Conservation (phyloP, 2,329 filamentous ascomycete genomes). For the Fusarium nurragi region DNA sequence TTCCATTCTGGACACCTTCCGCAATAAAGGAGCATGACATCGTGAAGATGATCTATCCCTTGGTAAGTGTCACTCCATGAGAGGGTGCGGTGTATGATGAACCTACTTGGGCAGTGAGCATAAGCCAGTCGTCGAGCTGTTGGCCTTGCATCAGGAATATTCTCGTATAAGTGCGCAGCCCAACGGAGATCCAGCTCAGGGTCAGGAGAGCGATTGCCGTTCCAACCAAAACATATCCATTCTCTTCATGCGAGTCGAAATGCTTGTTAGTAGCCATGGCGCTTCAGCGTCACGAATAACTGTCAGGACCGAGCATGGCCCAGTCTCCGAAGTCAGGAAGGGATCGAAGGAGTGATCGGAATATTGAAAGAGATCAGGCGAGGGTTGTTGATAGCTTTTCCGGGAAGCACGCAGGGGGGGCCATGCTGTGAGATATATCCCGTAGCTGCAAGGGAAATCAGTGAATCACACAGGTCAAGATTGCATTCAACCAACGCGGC, state of each 20-base stretch:
- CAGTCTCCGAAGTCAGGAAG: constrained; percentile 11
- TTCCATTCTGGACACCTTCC: constrained; percentile 53
- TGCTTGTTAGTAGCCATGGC: constrained; percentile 47
- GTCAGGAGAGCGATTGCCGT: constrained; percentile 51
- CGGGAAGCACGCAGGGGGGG: constrained; percentile 6
- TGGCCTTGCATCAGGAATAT: constrained; percentile 56
- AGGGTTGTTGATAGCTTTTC: constrained; percentile 1
- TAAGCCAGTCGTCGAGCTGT: constrained; percentile 63
- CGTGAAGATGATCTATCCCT: constrained; percentile 56
- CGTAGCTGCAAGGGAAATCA: constrained; percentile 17
- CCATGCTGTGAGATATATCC: constrained; percentile 36
- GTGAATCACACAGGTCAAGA: constrained; percentile 12
- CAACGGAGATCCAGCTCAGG: constrained; percentile 55
- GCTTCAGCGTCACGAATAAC: constrained; percentile 34
- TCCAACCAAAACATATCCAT: constrained; percentile 51
- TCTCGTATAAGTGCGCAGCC: constrained; percentile 57
- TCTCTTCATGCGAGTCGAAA: constrained; percentile 52
- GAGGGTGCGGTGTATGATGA: too few species aligned
- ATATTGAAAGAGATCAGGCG: neutral
- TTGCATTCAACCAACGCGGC: constrained; percentile 10
- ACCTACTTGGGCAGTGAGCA: constrained; percentile 59
- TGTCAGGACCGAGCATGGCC: constrained; percentile 35
- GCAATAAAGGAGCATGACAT: constrained; percentile 59
- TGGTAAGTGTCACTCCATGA: neutral
- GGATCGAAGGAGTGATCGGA: neutral